phyloP scores from a whole-genome alignment of 495 filamentous ascomycete species.

The Xylaria flabelliformis region DNA sequence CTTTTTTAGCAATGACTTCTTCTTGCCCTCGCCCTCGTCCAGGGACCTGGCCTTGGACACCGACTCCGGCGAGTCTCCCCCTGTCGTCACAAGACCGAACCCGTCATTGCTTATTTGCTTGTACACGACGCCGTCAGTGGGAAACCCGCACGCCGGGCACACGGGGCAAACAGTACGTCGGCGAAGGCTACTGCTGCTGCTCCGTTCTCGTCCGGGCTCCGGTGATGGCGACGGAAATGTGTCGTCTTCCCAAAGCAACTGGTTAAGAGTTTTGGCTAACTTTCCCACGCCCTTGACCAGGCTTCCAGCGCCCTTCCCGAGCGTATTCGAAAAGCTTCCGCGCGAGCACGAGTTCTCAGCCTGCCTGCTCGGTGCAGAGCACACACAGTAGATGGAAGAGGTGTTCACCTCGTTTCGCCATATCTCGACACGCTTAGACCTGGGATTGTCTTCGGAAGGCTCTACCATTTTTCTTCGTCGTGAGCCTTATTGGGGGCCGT shows the following conservation, averaged over 20 bases:
- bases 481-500: neutral
- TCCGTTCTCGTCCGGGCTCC: neutral
- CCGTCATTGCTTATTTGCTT: neutral
- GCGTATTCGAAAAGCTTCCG: neutral
- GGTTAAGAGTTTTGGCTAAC: neutral
- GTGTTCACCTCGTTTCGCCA: constrained; percentile 39
- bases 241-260: neutral
- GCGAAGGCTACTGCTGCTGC: neutral
- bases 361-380: constrained; percentile 26
- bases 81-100: constrained; percentile 13
- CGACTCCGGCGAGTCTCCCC: neutral
- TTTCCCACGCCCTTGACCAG: neutral
- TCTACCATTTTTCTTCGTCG: constrained; percentile 23
- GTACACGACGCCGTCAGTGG: constrained; percentile 22
- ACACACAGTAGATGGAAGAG: constrained; percentile 29
- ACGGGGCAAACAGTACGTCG: neutral
- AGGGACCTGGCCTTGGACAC: neutral
- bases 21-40: neutral
- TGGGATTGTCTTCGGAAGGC: neutral
- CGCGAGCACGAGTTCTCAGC: neutral
- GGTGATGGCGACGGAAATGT: neutral
- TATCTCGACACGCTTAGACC: constrained; percentile 31
- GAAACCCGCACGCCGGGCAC: constrained; percentile 30
- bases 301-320: neutral
- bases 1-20: neutral